Evolutionary conservation across 495 filamentous ascomycete genomes (phyloP).

Genomic region (Xanthoparmelia taractica): DNA sequence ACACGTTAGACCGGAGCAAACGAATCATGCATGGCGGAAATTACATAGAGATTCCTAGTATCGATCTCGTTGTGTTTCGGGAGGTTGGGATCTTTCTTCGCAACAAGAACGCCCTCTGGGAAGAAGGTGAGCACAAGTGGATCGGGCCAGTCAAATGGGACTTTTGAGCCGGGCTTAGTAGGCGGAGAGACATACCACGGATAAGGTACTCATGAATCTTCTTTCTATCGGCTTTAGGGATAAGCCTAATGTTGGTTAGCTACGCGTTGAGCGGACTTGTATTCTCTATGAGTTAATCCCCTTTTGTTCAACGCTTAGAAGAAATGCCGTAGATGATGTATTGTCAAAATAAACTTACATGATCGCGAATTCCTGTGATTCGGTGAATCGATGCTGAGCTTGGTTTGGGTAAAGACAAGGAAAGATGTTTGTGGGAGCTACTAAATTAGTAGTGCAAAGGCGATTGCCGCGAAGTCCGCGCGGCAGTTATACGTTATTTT

Average conservation of each 20-base stretch:
- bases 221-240: constrained; percentile 99
- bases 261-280: neutral
- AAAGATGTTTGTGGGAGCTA: constrained; percentile 1
- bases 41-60: constrained; percentile 91
- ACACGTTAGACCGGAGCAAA: constrained; percentile 4
- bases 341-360: constrained; percentile 36
- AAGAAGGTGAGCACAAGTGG: constrained; percentile 24
- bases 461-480: neutral
- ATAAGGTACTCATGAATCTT: constrained; percentile 99
- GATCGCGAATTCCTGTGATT: constrained; percentile 54
- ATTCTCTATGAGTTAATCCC: neutral
- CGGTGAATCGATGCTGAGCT: constrained; percentile 43
- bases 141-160: constrained; percentile 1
- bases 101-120: constrained; percentile 93
- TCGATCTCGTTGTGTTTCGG: constrained; percentile 90
- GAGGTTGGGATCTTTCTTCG: constrained; percentile 96
- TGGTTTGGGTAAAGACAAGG: neutral
- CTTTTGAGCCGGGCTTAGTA: constrained; percentile 4
- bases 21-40: constrained; percentile 6
- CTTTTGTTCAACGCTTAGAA: neutral
- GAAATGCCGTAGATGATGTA: too few species aligned
- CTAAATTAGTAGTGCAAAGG: neutral
- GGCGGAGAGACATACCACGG: constrained; percentile 57
- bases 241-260: constrained; percentile 57
- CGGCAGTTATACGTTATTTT: too few species aligned